Evolutionary conservation across 1,284 basidiomycete species (phyloP), one percentile per base, ranked within the genome.

Genomic region (Cryptococcus neoformans): DNA sequence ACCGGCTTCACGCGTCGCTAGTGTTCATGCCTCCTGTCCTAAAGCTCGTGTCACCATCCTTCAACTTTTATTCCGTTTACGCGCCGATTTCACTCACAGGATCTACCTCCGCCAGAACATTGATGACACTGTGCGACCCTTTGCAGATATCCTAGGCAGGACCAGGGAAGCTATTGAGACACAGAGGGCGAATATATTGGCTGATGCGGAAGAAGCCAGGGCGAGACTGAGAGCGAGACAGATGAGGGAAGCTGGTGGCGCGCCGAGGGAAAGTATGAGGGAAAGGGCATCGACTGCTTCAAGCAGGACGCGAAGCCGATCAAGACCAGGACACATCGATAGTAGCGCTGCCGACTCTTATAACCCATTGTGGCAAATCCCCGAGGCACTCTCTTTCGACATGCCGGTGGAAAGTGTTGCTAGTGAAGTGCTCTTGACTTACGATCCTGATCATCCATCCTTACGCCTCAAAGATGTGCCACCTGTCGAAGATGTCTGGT

Each of bases 81-180:
- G 96, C 50, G 92, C 91, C 1, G 94, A 97, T 72, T 85, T 90
- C 3, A 89, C 93, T 67, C 96, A 99, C 73, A 83, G 88, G 12
- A 75, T 99, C 42, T 96, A 89, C 73, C 87, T 90, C 59, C 69
- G 78, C 16, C 69, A 70, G 34, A 76, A 82, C 47, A 76, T 83
- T 38, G 78, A 81, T 38, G 67, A 69, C 17, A 66, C 68, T 16
- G 65, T 72, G 16, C 58, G 62, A 34, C 71, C 73, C 6, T 68
- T 71, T 65, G 80, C 81, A 1, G 66, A 68, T 36, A 70, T 73
- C 1, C 68, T 82, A 6, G 69, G 68, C 50, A 68, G 79, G 5
- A 76, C 74, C 4, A 63, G 64, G 46, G 72, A 75, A 56, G 65
- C 67, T 0, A 69, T 74, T 36, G 66, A 67, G n/a, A 63, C 59